Conservation (phyloP, 2,329 filamentous ascomycete species). For the Aspergillus proliferans region DNA sequence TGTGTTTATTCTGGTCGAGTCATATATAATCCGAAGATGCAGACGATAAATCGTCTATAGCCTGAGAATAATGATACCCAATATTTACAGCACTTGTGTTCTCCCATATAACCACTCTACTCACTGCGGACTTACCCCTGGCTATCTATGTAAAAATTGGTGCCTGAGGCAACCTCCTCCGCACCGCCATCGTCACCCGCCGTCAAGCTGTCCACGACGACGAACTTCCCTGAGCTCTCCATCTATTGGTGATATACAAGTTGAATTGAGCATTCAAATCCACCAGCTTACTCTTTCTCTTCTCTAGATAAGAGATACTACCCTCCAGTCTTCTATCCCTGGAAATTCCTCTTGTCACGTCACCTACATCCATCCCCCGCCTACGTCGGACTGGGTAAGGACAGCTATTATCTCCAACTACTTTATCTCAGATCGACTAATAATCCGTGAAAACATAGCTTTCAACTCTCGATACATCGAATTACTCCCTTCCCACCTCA, state of each 20-base stretch:
- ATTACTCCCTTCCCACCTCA: background rate
- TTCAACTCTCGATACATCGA: background rate
- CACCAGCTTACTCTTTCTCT: background rate
- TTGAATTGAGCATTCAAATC: too few species aligned
- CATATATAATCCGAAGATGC: background rate
- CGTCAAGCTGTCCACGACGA: conserved; percentile 1
- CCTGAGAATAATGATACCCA: background rate
- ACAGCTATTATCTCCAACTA: background rate
- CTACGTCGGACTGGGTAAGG: conserved; percentile 2
- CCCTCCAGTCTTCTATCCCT: background rate
- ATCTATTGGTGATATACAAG: background rate
- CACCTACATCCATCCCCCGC: conserved; percentile 3
- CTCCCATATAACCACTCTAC: background rate
- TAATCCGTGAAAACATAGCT: background rate
- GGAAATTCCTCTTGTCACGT: conserved; percentile 1
- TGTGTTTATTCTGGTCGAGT: background rate
- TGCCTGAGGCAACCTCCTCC: conserved; percentile 8
- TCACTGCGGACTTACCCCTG: background rate
- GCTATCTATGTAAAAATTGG: background rate
- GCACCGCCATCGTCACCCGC: conserved; percentile 5
- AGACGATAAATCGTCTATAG: background rate
- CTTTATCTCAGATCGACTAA: background rate
- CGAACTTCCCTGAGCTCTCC: background rate
- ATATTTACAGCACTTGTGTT: background rate
- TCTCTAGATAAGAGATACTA: background rate